These are phyloP conservation scores for Mortierella sp. DNA, from an alignment of 371 early-diverging fungal genomes.

Conservation along the genomic window DNA sequence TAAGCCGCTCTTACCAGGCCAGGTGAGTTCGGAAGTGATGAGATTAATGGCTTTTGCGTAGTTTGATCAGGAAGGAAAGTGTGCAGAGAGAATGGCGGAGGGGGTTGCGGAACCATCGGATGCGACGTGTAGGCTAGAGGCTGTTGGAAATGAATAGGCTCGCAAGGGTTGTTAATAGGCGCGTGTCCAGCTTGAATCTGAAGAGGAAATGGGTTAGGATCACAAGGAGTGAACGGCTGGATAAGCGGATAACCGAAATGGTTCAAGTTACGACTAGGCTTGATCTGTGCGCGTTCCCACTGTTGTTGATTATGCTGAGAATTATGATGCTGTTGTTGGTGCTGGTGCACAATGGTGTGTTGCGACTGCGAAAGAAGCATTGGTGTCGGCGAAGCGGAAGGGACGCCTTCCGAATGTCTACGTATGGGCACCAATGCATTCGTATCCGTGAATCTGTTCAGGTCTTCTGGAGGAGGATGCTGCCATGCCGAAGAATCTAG, in stretches of 20 bases:
- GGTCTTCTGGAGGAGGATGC: background rate
- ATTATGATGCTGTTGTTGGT: constrained; percentile 8
- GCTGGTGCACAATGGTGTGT: constrained; percentile 8
- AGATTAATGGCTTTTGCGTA: background rate
- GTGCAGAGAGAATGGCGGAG: background rate
- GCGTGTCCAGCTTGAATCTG: background rate
- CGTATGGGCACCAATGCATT: background rate
- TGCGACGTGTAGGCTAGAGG: background rate
- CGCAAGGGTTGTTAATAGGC: background rate
- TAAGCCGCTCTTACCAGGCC: background rate
- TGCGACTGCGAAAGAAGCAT: background rate
- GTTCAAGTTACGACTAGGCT: background rate
- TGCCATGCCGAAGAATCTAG: constrained; percentile 29
- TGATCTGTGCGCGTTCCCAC: background rate
- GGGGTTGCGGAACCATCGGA: background rate
- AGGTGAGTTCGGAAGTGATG: background rate
- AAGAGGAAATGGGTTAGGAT: background rate
- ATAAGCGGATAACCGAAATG: background rate
- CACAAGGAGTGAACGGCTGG: background rate
- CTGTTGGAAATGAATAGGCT: background rate
- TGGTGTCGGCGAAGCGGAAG: background rate
- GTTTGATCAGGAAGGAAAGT: background rate
- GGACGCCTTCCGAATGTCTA: constrained; percentile 16
- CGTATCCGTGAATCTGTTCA: background rate
- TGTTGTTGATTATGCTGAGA: background rate